These are phyloP conservation scores for Rhynchospora breviuscula DNA, from an alignment of 176 grass and related monocot genomes.

Conservation along the genomic window DNA sequence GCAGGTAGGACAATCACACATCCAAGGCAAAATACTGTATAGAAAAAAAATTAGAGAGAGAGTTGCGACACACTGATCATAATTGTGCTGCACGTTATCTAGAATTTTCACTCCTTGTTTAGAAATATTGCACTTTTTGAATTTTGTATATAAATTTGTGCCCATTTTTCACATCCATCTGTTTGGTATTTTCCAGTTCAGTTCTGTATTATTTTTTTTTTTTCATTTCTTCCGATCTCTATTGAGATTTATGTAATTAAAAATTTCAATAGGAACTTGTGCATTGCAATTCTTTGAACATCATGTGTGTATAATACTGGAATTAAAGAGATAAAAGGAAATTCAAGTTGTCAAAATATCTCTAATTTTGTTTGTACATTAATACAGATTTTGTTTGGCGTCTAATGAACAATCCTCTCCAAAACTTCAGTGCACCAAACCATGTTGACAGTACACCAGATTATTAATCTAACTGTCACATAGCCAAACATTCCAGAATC, in stretches of 20 bases:
- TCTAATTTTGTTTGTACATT: background rate
- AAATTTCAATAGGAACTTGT: background rate
- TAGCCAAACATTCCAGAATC: background rate
- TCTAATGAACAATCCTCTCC: background rate
- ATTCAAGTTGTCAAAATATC: background rate
- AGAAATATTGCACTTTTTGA: background rate
- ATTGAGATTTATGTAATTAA: background rate
- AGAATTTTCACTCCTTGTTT: background rate
- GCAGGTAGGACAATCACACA: background rate
- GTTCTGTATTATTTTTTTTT: background rate
- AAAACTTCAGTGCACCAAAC: background rate
- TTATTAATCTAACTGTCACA: background rate
- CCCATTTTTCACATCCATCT: background rate
- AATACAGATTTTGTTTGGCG: background rate
- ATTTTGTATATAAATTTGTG: background rate
- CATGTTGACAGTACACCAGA: background rate
- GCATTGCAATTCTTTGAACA: constrained; percentile 2
- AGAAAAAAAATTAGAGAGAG: background rate
- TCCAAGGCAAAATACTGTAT: background rate
- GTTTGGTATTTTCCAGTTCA: background rate
- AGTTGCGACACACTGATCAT: background rate
- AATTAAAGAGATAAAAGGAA: background rate
- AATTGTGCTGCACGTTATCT: background rate
- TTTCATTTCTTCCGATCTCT: background rate
- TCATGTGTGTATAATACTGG: background rate